Base-by-base conservation (phyloP, 371 early-diverging fungal species). In the Parasitella parasitica region DNA sequence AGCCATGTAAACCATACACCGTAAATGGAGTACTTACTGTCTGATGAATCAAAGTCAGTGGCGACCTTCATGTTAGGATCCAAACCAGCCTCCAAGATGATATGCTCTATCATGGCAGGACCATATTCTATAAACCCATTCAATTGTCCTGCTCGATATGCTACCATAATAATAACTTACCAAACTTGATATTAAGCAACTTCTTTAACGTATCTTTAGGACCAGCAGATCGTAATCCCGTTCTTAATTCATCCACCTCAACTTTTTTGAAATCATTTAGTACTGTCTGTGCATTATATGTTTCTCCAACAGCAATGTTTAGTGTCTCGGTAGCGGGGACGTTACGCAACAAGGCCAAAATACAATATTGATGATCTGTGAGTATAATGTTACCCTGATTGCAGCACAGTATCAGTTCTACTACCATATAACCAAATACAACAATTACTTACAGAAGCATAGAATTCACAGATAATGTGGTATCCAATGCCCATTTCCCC, bases 391-490 rank as follows among this genome's bases (percentile, higher is more conserved):
- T 99, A 5, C 99, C 99, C 82, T 89, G 72, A 32, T 20, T 16
- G 15, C 30, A 27, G 7, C 13, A 38, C 0, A n/a, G 0, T n/a
- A 15, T 50, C 5, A 50, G n/a, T 50, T 28, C 32, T 13, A 16
- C 15, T 11, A 30, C 6, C 3, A 0, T 55, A 12, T 13, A 27
- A 11, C 18, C 9, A 26, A 27, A 27, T 2, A 3, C 8, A 27
- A 24, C 3, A 15, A 0, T 54, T 16, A 50, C 78, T 80, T 86
- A 88, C 89, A 51, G 91, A 85, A 50, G 96, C 89, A 70, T 95
- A 98, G 61, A 97, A 94, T 77, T 98, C 98, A 60, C 91, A 86
- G 66, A 98, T 89, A n/a, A 98, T 74, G 63, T 98, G 97, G 69
- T 87, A 94, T 0, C 93, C 91, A 53, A 81, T 75, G 43, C 84